These are phyloP conservation scores for Mortierella sp. DNA, from an alignment of 371 early-diverging fungal species.

Conservation along the genomic window DNA sequence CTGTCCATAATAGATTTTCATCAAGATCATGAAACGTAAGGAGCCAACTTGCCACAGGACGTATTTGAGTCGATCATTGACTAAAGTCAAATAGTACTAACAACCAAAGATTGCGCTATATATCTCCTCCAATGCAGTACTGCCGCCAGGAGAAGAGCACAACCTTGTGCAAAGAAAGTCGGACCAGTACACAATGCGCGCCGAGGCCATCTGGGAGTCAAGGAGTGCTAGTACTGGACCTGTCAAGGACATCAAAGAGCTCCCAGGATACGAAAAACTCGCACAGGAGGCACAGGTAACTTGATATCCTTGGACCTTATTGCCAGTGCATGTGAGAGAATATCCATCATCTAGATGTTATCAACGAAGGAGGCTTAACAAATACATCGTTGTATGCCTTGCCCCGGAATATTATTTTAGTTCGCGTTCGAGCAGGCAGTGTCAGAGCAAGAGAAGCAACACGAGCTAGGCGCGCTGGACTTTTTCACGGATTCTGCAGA, in stretches of 20 bases:
- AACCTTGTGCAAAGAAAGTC: conserved; percentile 37
- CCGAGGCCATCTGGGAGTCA: conserved; percentile 45
- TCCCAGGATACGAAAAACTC: conserved; percentile 39
- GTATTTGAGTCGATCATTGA: not conserved
- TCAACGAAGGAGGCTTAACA: not conserved
- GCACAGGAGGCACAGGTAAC: conserved; percentile 54
- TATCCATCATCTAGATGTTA: not conserved
- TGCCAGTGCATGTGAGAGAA: not conserved
- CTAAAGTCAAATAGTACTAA: not conserved
- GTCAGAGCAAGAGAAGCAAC: conserved; percentile 43
- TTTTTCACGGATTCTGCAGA: conserved; percentile 54
- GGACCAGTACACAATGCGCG: conserved; percentile 34
- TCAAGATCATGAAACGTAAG: conserved; percentile 27
- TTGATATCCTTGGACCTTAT: not conserved
- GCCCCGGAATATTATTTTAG: conserved; percentile 7
- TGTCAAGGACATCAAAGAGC: conserved; percentile 30
- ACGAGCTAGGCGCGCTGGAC: conserved; percentile 52
- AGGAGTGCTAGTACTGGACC: conserved; percentile 34
- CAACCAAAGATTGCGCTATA: not conserved
- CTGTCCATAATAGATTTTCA: conserved; percentile 32
- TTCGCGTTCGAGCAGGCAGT: conserved; percentile 50
- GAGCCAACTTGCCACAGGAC: not conserved
- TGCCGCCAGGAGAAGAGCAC: conserved; percentile 38
- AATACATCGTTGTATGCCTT: not conserved
- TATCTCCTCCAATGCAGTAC: conserved; percentile 14